Evolutionary conservation across 495 filamentous ascomycete genomes (phyloP), one percentile per base, ranked within the genome.

Genomic region (Neurospora cerealis): DNA sequence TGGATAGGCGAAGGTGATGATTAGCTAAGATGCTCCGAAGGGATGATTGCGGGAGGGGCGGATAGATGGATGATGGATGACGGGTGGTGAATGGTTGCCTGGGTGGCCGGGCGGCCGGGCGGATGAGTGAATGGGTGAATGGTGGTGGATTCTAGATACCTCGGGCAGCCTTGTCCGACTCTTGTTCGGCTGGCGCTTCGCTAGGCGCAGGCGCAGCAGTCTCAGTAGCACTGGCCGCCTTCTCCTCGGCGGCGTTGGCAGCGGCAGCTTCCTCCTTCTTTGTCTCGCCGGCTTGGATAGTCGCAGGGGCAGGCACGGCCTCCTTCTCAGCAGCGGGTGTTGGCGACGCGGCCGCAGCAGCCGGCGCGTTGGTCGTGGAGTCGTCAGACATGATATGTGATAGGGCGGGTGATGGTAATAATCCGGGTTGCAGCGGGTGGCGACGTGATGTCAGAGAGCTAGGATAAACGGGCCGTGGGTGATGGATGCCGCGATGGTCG

Each of bases 401-500:
- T 28, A 36, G 69, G 39, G 38, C 32, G 69, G 36, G 71, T 62
- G 48, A 46, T 54, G 54, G 54, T 66, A 66, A 34, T 66, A 66
- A 66, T 66, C 54, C 54, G 54, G 54, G 54, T 8, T 66, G 54
- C 54, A 66, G 54, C 54, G 60, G 48, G 74, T 77, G 74, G 74
- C 73, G 74, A 74, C 73, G 76, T 79, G 78, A 78, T 77, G 78
- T 78, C 76, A 76, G 78, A 74, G 74, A 48, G 70, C 54, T 66
- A 66, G 54, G 34, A 66, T 66, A 34, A 66, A 32, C 28, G 32
- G 46, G 54, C 54, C 54, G 54, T 36, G 24, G 21, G 71, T 15
- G 38, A 79, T 79, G 78, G 37, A 73, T 73, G 54, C 54, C 32
- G 71, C 70, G 76, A 79, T 81, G 76, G 72, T 70, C 54, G 6